Evolutionary conservation across 2,329 filamentous ascomycete genomes (phyloP), one percentile per base, ranked within the genome.

Genomic region (Periconia sp.): DNA sequence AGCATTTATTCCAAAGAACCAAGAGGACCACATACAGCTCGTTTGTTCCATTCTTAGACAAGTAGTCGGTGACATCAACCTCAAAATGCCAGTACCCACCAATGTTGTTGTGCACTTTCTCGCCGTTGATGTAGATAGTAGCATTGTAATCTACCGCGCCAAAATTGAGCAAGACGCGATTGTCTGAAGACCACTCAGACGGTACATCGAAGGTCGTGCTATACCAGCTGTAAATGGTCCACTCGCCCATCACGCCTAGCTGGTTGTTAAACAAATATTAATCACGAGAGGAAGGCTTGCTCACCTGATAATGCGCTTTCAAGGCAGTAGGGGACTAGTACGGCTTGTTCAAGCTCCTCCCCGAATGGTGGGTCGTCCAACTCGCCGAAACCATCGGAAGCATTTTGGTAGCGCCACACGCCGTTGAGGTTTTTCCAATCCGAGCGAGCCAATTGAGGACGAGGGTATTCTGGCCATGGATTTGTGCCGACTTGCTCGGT

Each of bases 81-180:
- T 73, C 78, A 57, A 86, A 86, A 18, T 78, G 74, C 56, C 78
- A 83, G 55, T 86, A 86, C 0, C 84, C 84, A 17, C 84, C 84
- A 1, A 75, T 70, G 49, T 87, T 74, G 38, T 74, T 76, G 0
- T 74, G 78, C 3, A 77, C 78, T 15, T 77, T 48, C 17, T 75
- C 56, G 3, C 79, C 78, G 50, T 85, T 85, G 52, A 86, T 69
- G 44, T 79, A 85, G 1, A 86, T 78, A 0, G 75, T 78, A 5
- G 77, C 72, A 51, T 82, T 73, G 43, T 81, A 83, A 54, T 83
- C 80, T 21, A 83, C 80, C 5, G 80, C 80, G 49, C 81, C 80
- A 40, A 83, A 83, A 54, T 82, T 79, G 39, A 83, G 67, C 29
- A 82, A 47, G 1, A 82, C 69, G 1, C 61, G 67, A 30, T 72